Evolutionary conservation across 208 protist genomes (phyloP), one percentile per base, ranked within the genome.

Genomic region (Borovskyia barvae): DNA sequence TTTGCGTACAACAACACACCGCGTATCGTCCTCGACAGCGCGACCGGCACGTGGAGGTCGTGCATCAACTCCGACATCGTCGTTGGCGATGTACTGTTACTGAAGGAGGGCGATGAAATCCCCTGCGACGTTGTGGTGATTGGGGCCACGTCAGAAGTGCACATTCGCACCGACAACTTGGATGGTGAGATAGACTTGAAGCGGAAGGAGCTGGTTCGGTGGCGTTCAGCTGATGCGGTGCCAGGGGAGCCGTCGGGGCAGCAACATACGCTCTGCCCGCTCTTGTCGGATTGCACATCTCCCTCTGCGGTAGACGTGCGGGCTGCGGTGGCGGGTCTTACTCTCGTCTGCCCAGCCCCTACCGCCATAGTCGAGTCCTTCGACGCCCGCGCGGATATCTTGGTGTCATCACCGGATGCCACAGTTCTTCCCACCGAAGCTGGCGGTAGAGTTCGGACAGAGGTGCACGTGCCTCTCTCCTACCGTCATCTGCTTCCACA

Each of bases 151-250:
- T 70, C 55, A 7, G 61, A 51, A 9, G 70, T 87, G 45, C 95
- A 91, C 71, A 93, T 98, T 33, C 77, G 91, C 56, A 98, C 94
- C 19, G 88, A 95, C 71, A 98, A 97, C 72, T 62, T 98, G 24
- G 96, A 98, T 66, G 96, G 96, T 36, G 90, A 98, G 68, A 87
- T 95, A 6, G 90, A 97, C 68, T 56, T 98, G 17, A 97, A 98
- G 64, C 83, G 81, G 17, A 80, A 83, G 42, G 80, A 93, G 51
- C 57, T 80, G 25, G 58, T 95, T 28, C 39, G 58, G 36, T 63
- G 66, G 28, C 60, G 59, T 11, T 40, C 48, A 5, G 15, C 64
- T 4, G 33, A 41, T 12, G n/a, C n/a, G n/a, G n/a, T n/a, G n/a
- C 40, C 52, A 19, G 57, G 51, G 1, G 45, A 22, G 19, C 49